Evolutionary conservation across 75 land plant species (phyloP).

Genomic region (Pinus tabuliformis): DNA sequence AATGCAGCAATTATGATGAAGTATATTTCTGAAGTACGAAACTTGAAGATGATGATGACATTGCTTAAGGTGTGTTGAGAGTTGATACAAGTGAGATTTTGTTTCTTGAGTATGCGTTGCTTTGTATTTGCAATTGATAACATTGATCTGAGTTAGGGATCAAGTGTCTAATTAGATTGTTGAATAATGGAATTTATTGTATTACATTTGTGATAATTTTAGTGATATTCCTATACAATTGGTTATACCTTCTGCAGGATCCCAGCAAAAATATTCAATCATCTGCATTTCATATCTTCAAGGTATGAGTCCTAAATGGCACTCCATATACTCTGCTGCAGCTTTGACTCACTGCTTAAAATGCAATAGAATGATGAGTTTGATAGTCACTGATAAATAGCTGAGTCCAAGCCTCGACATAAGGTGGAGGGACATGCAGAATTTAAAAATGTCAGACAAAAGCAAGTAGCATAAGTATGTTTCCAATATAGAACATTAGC

Average conservation of each 20-base stretch:
- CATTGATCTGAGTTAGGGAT: neutral
- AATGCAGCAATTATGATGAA: constrained; percentile 88
- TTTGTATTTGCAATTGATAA: neutral
- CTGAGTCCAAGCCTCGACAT: no score
- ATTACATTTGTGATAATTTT: neutral
- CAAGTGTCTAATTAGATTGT: neutral
- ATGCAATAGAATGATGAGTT: no score
- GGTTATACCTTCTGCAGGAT: constrained; percentile 49
- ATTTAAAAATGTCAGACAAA: no score
- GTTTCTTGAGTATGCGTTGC: neutral
- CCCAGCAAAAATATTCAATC: constrained; percentile 92
- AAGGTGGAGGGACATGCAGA: no score
- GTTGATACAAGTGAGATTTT: neutral
- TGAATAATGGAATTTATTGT: neutral
- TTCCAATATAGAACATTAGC: neutral
- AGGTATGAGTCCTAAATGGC: constrained; percentile 41
- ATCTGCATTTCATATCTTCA: constrained; percentile 94
- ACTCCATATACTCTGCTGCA: neutral
- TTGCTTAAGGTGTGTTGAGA: constrained; percentile 63
- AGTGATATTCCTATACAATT: constrained; percentile 2
- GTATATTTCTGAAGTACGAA: constrained; percentile 75
- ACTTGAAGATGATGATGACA: constrained; percentile 84
- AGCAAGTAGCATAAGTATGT: no score
- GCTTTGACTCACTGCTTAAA: neutral
- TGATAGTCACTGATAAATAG: no score